A percentile compares a stretch with the other conserved stretches of the same genome.
These are phyloP conservation scores for Tolypocladium tundrense DNA, from an alignment of 2,329 filamentous ascomycete species.

Conservation along the genomic window DNA sequence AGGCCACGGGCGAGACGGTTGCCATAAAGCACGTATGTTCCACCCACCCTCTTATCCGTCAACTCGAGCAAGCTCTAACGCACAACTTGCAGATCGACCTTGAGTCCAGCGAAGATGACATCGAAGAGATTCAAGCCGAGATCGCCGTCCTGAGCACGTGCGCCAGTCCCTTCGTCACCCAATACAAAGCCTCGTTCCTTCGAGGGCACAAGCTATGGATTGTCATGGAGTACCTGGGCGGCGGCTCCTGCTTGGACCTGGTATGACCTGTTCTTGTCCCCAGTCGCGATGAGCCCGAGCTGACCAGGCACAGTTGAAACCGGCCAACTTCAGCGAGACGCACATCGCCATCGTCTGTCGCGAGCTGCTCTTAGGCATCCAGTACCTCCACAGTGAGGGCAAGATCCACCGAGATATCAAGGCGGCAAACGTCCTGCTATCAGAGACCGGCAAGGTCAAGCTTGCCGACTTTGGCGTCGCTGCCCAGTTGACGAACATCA, in stretches of 20 bases:
- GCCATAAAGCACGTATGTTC: slow-evolving; percentile 85
- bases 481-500: slow-evolving; percentile 93
- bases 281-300: slow-evolving; percentile 6
- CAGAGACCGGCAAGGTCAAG: slow-evolving; percentile 82
- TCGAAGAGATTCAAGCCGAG: slow-evolving; percentile 95
- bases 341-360: slow-evolving; percentile 93
- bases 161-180: slow-evolving; percentile 84
- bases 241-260: slow-evolving; percentile 88
- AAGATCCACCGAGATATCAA: slow-evolving; percentile 98
- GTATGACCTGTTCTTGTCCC: slow-evolving; percentile 34
- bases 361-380: slow-evolving; percentile 78
- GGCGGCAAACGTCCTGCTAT: slow-evolving; percentile 91
- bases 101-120: slow-evolving; percentile 96
- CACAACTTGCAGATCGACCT: slow-evolving; percentile 70
- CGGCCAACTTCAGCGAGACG: slow-evolving; percentile 74
- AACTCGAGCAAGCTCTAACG: not conserved
- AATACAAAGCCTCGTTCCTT: slow-evolving; percentile 96
- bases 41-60: not conserved
- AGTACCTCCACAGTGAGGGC: slow-evolving; percentile 86
- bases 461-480: slow-evolving; percentile 95
- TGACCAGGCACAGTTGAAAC: slow-evolving; percentile 60
- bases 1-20: slow-evolving; percentile 80
- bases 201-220: slow-evolving; percentile 97
- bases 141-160: slow-evolving; percentile 93
- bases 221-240: slow-evolving; percentile 95